Base-by-base conservation (phyloP, 1,139 yeast genomes). In the Taphrina pruni region DNA sequence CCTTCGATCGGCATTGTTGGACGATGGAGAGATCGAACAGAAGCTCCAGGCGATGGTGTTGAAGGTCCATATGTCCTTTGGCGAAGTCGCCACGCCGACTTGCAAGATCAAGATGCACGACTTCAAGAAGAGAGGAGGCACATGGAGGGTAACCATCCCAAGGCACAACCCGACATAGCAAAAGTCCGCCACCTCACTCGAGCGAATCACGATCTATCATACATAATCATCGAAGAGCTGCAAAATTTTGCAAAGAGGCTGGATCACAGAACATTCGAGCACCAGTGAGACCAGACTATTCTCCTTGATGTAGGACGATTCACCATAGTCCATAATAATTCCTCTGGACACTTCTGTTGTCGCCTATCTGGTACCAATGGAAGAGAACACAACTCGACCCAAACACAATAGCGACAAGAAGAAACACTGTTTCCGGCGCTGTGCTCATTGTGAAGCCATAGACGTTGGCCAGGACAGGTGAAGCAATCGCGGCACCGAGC, bases 61-160 rank as follows among this genome's bases (percentile, higher is more conserved):
- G 61, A 64, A 21, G 67, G 67, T 6, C 67, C 67, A 6, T 64
- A 64, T 55, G 45, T 54, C 14, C 61, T 64, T n/a, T 55, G 67
- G 61, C 41, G 67, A 45, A 58, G 45, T 36, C 67, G 67, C 2
- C 39, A 38, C 3, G 36, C 54, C 21, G 54, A 50, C 36, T 21
- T 50, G 54, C 54, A 26, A 14, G 54, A 50, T 50, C 54, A 50
- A 26, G 54, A 50, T 26, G 35, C 32, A 21, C 8, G 36, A 14
- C 8, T 50, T n/a, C 32, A n/a, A 21, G 12, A 50, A 6, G 36
- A 3, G 20, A 50, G n/a, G 36, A 21, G 35, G 5, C 9, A 32
- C 35, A 32, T 7, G 43, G 43, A n/a, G 2, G 1, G 2, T 2
- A 36, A 54, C n/a, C 3, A n/a, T 9, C 20, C 2, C 43, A 39